Percentiles rank a stretch among this genome's conserved stretches.
phyloP scores from a whole-genome alignment of 805 yeast genomes.

The Saccharomycopsis sp. region DNA sequence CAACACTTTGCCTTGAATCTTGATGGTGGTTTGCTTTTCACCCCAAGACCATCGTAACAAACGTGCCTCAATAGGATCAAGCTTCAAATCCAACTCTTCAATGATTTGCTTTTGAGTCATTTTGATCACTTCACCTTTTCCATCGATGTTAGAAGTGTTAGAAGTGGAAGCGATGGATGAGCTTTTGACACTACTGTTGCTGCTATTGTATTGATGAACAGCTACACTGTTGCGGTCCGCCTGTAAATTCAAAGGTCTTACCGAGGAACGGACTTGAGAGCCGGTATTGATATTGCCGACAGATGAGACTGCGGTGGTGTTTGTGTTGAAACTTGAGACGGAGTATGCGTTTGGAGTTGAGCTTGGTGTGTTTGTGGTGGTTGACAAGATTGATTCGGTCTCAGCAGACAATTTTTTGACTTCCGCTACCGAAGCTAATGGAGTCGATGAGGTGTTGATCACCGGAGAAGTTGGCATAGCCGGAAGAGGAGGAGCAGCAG shows the following conservation, averaged over 20 bases:
- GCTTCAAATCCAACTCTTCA: neutral
- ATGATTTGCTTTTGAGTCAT: conserved; percentile 1
- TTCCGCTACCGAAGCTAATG: neutral
- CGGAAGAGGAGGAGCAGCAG: conserved; percentile 1
- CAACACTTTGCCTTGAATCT: neutral
- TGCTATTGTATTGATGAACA: neutral
- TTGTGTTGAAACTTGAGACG: neutral
- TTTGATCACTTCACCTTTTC: neutral
- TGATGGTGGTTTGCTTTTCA: neutral
- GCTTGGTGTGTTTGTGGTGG: neutral
- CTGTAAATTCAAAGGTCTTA: neutral
- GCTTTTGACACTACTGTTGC: neutral
- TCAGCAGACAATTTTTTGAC: neutral
- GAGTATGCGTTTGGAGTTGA: neutral
- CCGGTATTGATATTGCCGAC: neutral
- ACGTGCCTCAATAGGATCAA: neutral
- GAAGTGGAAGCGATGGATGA: neutral
- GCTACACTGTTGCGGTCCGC: neutral
- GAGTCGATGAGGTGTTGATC: neutral
- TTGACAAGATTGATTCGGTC: neutral
- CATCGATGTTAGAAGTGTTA: conserved; percentile 2
- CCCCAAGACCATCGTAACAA: conserved; percentile 9
- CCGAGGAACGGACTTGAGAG: neutral
- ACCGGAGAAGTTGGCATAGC: neutral
- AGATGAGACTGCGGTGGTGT: neutral